Evolutionary conservation across 305 asterid genomes (phyloP).

Genomic region (Coffea humblotiana): DNA sequence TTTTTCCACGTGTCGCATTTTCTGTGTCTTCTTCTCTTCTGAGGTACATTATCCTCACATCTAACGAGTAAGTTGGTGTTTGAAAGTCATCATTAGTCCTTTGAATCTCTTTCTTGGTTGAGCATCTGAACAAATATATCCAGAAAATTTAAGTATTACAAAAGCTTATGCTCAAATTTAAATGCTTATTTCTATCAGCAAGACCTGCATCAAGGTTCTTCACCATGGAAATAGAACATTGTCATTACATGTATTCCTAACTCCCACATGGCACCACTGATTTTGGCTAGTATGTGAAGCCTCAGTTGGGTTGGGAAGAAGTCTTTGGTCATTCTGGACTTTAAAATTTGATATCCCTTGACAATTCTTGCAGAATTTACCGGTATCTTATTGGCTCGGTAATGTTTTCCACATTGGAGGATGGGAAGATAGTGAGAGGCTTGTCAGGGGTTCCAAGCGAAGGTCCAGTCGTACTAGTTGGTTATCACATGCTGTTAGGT

Average conservation of each 20-base stretch:
- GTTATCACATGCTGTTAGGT: conserved; percentile 97
- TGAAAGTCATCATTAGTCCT: not conserved
- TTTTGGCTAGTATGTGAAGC: not conserved
- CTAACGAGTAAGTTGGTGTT: not conserved
- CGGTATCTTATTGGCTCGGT: conserved; percentile 53
- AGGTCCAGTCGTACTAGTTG: conserved; percentile 87
- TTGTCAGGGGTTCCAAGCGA: conserved; percentile 78
- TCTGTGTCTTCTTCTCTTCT: not conserved
- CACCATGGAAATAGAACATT: not conserved
- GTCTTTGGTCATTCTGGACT: not conserved
- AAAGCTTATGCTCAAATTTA: not conserved
- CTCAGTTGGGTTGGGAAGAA: not conserved
- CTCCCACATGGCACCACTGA: not conserved
- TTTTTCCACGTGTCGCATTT: not conserved
- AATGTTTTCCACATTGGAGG: conserved; percentile 74
- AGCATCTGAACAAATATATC: too few species aligned
- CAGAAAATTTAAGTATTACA: not conserved
- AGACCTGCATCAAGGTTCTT: not conserved
- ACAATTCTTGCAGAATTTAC: conserved; percentile 42
- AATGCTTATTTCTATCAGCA: not conserved
- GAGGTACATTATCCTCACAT: not conserved
- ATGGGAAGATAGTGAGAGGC: conserved; percentile 83
- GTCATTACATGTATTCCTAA: not conserved
- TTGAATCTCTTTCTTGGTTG: not conserved
- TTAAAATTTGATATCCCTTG: conserved; percentile 1